These are phyloP conservation scores for Paulownia fortunei DNA, from an alignment of 257 asterid genomes.

Conservation along the genomic window DNA sequence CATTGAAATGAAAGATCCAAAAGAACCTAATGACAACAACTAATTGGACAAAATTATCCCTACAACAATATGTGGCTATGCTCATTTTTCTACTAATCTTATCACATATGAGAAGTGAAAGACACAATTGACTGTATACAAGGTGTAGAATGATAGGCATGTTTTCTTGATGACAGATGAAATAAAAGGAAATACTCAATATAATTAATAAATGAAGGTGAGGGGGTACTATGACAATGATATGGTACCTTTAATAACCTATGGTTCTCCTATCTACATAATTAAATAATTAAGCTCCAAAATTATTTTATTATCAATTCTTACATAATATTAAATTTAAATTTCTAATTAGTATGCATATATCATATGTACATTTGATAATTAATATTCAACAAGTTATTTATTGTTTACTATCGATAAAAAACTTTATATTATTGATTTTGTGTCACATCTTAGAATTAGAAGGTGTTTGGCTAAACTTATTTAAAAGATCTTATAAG, in stretches of 20 bases:
- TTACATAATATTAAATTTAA: no score
- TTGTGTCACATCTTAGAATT: no score
- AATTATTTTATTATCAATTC: not conserved
- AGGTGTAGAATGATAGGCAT: conserved; percentile 11
- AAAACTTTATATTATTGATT: no score
- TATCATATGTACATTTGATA: no score
- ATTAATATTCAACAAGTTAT: no score
- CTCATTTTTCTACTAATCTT: not conserved
- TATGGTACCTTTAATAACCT: not conserved
- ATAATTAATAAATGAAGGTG: not conserved
- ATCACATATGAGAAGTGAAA: conserved; percentile 14
- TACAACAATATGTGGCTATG: conserved; percentile 17
- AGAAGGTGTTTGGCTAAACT: no score
- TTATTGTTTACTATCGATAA: no score
- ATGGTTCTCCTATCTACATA: no score
- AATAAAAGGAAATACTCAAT: not conserved
- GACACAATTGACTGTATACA: not conserved
- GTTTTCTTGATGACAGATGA: conserved; percentile 10
- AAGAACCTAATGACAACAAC: not conserved
- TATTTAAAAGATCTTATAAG: no score
- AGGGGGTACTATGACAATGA: not conserved
- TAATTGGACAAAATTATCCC: not conserved
- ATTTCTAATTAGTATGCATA: no score
- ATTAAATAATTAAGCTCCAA: not conserved
- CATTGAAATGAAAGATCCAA: not conserved